A percentile compares a stretch with the other conserved stretches of the same genome.
Evolutionary conservation across 768 basidiomycete genomes (phyloP).

Genomic region (Mycena vulgaris): DNA sequence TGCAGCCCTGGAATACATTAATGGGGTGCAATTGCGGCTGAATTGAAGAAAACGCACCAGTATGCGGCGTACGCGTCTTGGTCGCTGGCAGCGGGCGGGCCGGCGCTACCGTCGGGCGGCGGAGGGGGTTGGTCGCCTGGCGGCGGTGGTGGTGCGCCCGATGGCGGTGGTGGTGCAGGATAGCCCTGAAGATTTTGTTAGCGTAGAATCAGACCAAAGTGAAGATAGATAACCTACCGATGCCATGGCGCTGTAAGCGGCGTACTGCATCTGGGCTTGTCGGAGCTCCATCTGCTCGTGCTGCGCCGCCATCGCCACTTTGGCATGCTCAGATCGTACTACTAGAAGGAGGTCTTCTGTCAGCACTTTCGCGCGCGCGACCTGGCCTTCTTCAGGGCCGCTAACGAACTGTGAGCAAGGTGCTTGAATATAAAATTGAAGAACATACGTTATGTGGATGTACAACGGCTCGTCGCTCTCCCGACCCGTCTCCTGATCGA

Average conservation of each 20-base stretch:
- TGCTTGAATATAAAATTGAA: not conserved
- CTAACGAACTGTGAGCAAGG: slow-evolving; percentile 42
- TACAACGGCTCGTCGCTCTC: slow-evolving; percentile 89
- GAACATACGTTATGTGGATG: slow-evolving; percentile 80
- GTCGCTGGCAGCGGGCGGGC: slow-evolving; percentile 58
- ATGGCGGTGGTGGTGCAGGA: slow-evolving; percentile 42
- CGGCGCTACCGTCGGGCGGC: slow-evolving; percentile 50
- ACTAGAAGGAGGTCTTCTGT: slow-evolving; percentile 93
- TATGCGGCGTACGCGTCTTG: slow-evolving; percentile 73
- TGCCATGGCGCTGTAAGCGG: slow-evolving; percentile 77
- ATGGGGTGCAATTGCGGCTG: not conserved
- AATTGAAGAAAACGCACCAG: slow-evolving; percentile 59
- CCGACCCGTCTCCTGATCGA: slow-evolving; percentile 88
- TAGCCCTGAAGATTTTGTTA: slow-evolving; percentile 30
- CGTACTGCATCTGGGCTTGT: slow-evolving; percentile 86
- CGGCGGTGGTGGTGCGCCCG: slow-evolving; percentile 46
- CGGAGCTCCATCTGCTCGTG: slow-evolving; percentile 92
- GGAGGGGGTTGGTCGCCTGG: slow-evolving; percentile 64
- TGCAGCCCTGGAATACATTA: slow-evolving; percentile 70
- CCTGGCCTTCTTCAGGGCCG: slow-evolving; percentile 91
- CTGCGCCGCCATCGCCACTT: slow-evolving; percentile 74
- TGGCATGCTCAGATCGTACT: slow-evolving; percentile 90
- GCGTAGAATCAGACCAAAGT: slow-evolving; percentile 7
- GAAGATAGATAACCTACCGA: slow-evolving; percentile 34
- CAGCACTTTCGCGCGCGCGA: slow-evolving; percentile 87